These are phyloP conservation scores for Raddia distichophylla DNA, from an alignment of 176 grass and related monocot species.

Conservation along the genomic window DNA sequence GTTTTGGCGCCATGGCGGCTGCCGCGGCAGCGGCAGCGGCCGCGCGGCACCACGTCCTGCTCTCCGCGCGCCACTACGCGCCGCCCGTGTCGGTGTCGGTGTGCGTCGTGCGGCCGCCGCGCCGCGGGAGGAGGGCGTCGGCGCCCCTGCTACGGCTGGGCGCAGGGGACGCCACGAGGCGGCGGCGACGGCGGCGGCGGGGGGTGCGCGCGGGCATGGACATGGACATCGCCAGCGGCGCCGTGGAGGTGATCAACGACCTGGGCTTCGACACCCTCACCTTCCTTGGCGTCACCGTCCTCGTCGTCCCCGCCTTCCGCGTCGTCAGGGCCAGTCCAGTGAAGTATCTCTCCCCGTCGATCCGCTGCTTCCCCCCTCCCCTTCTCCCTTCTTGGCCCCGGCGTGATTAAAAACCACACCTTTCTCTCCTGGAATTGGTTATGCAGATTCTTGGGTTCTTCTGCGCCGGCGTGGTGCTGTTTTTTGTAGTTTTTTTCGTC, in stretches of 20 bases:
- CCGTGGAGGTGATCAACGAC: slow-evolving; percentile 96
- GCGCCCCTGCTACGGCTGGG: slow-evolving; percentile 5
- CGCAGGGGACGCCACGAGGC: background rate
- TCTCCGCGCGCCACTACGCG: background rate
- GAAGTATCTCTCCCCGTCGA: slow-evolving; percentile 45
- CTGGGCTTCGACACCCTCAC: slow-evolving; percentile 97
- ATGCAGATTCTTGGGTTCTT: slow-evolving; percentile 95
- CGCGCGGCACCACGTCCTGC: slow-evolving; percentile 29
- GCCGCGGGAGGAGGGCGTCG: background rate
- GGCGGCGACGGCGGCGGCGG: slow-evolving; percentile 14
- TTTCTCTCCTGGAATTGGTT: background rate
- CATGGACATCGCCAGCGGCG: slow-evolving; percentile 84
- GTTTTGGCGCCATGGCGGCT: slow-evolving; percentile 64
- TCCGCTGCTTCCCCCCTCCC: background rate
- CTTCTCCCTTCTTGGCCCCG: background rate
- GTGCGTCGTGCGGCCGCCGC: background rate
- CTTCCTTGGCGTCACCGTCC: slow-evolving; percentile 85
- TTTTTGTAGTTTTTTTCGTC: no score
- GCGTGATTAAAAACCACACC: background rate
- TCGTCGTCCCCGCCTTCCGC: slow-evolving; percentile 92
- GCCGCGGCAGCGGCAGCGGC: slow-evolving; percentile 38
- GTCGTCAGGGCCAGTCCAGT: slow-evolving; percentile 87
- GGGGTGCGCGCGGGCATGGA: slow-evolving; percentile 60
- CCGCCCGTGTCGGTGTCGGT: background rate
- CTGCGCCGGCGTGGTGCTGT: slow-evolving; percentile 76